Percentiles rank a stretch among this genome's conserved stretches.
These are phyloP conservation scores for Ascochyta fabae DNA, from an alignment of 2,329 filamentous ascomycete species.

Conservation along the genomic window DNA sequence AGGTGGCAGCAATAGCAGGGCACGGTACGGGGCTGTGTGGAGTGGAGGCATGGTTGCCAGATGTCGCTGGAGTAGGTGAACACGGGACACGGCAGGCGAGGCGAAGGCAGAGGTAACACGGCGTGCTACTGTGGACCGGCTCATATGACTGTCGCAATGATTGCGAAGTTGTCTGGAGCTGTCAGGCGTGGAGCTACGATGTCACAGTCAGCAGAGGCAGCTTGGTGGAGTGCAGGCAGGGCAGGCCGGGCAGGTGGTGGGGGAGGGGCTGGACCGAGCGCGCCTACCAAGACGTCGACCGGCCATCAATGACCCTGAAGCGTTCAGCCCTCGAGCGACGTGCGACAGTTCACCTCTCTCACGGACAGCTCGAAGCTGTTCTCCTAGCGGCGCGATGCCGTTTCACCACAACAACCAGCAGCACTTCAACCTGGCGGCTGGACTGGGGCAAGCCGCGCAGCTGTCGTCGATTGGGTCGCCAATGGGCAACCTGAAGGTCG, in stretches of 20 bases:
- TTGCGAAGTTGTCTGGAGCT: not conserved
- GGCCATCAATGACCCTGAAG: slow-evolving; percentile 5
- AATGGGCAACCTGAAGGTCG: slow-evolving; percentile 48
- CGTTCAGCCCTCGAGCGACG: slow-evolving; percentile 9
- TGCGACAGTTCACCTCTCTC: slow-evolving; percentile 1
- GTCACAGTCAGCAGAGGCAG: not conserved
- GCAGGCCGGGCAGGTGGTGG: not conserved
- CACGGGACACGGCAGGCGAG: slow-evolving; percentile 1
- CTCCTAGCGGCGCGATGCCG: slow-evolving; percentile 40
- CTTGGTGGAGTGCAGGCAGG: not conserved
- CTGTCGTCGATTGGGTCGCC: slow-evolving; percentile 57
- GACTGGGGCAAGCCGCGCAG: slow-evolving; percentile 55
- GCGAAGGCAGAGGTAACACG: not conserved
- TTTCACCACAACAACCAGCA: slow-evolving; percentile 40
- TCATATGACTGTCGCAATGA: slow-evolving; percentile 9
- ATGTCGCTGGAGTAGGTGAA: slow-evolving; percentile 19
- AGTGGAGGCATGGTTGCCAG: slow-evolving; percentile 39
- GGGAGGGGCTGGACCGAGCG: slow-evolving; percentile 6
- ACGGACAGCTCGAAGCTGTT: slow-evolving; percentile 14
- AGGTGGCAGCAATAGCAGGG: slow-evolving; percentile 55
- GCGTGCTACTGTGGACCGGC: slow-evolving; percentile 7
- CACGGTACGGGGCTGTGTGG: slow-evolving; percentile 26
- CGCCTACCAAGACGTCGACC: slow-evolving; percentile 1
- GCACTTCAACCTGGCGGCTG: slow-evolving; percentile 38
- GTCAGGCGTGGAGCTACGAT: slow-evolving; percentile 4